Evolutionary conservation across 495 filamentous ascomycete genomes (phyloP).

Genomic region (Neurospora sp.): DNA sequence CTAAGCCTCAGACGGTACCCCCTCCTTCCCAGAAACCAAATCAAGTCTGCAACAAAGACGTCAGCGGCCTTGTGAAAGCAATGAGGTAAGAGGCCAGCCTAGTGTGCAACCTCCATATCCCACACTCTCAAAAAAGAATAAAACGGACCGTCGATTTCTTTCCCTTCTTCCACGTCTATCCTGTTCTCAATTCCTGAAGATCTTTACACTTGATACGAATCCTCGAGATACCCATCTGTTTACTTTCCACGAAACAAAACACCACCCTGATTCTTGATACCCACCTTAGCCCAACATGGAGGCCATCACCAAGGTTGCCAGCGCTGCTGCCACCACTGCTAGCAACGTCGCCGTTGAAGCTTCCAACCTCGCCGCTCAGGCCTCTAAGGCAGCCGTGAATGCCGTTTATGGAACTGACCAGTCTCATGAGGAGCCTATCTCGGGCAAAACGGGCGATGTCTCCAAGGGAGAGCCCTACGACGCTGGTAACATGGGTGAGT

Average conservation of each 20-base stretch:
- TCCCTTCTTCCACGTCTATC: background rate
- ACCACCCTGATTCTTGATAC: background rate
- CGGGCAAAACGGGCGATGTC: slow-evolving; percentile 41
- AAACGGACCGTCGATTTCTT: background rate
- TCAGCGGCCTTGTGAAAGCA: slow-evolving; percentile 7
- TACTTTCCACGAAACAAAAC: background rate
- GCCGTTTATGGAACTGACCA: slow-evolving; percentile 40
- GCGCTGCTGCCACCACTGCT: slow-evolving; percentile 5
- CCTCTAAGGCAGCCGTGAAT: slow-evolving; percentile 24
- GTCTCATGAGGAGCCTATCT: slow-evolving; percentile 39
- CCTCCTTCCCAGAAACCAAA: background rate
- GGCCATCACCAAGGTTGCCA: slow-evolving; percentile 39
- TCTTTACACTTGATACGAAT: background rate
- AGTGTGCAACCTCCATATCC: background rate
- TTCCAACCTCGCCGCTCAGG: background rate
- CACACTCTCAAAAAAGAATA: background rate
- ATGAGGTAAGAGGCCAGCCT: background rate
- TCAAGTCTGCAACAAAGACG: slow-evolving; percentile 11
- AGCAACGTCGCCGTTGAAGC: background rate
- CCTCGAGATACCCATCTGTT: background rate
- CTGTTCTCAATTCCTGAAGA: background rate
- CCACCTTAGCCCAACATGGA: slow-evolving; percentile 33
- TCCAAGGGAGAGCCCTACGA: slow-evolving; percentile 50
- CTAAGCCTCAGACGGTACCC: background rate
- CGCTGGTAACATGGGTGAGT: slow-evolving; percentile 42